Conservation (phyloP, 2,329 filamentous ascomycete genomes). For the Sarocladium kiliense region DNA sequence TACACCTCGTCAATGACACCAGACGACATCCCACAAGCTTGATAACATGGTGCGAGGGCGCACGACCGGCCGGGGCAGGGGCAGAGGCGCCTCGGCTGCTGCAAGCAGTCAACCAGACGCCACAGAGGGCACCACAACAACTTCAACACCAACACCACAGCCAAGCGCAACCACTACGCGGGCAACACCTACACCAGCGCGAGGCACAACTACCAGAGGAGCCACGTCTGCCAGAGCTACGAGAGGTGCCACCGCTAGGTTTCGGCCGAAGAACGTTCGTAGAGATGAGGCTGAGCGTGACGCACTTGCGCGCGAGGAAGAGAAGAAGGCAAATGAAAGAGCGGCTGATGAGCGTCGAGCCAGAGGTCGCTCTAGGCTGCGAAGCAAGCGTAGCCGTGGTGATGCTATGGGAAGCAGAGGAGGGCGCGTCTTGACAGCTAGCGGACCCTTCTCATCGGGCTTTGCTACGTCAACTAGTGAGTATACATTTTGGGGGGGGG, state of each 20-base stretch:
- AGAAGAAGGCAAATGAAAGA: slow-evolving; percentile 35
- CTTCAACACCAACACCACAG: slow-evolving; percentile 8
- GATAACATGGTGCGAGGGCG: slow-evolving; percentile 27
- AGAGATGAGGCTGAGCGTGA: slow-evolving; percentile 47
- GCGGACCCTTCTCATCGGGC: slow-evolving; percentile 33
- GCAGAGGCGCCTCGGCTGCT: slow-evolving; percentile 20
- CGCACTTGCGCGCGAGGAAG: slow-evolving; percentile 37
- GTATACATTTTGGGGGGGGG: background rate
- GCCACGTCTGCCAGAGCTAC: slow-evolving; percentile 29
- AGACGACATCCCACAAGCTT: background rate
- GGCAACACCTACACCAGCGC: slow-evolving; percentile 14
- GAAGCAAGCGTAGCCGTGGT: slow-evolving; percentile 38
- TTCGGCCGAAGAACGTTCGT: slow-evolving; percentile 43
- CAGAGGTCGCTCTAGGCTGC: slow-evolving; percentile 32
- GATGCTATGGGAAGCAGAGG: slow-evolving; percentile 38
- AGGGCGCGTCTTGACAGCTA: slow-evolving; percentile 29
- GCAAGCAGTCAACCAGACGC: background rate
- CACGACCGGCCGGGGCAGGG: slow-evolving; percentile 24
- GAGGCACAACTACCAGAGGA: slow-evolving; percentile 23
- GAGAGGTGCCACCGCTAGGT: slow-evolving; percentile 33
- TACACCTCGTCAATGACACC: background rate
- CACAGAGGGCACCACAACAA: slow-evolving; percentile 9
- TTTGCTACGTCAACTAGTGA: slow-evolving; percentile 18
- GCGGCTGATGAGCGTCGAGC: slow-evolving; percentile 34
- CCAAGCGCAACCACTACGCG: slow-evolving; percentile 3